Conservation (phyloP, 192 early-diverging fungal genomes). For the Umbelopsis ramanniana region DNA sequence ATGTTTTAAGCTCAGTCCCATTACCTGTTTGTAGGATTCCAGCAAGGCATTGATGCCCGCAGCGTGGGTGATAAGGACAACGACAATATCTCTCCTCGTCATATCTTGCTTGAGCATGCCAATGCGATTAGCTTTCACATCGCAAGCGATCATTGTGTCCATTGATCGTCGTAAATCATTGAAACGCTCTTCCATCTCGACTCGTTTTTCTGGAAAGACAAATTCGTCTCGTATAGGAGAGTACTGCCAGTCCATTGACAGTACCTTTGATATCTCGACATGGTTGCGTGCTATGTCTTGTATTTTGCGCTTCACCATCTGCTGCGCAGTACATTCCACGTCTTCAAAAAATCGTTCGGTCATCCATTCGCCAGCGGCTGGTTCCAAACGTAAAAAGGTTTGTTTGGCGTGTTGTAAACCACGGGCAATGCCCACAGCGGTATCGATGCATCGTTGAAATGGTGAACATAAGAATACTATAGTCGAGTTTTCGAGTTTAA, state of each 20-base stretch:
- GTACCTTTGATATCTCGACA: slow-evolving; percentile 5
- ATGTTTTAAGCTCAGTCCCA: not conserved
- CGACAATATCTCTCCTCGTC: slow-evolving; percentile 17
- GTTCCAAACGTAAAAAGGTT: slow-evolving; percentile 33
- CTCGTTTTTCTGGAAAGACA: slow-evolving; percentile 36
- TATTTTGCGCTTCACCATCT: slow-evolving; percentile 30
- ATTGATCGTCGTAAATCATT: slow-evolving; percentile 16
- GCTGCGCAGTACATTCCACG: slow-evolving; percentile 29
- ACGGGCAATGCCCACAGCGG: slow-evolving; percentile 32
- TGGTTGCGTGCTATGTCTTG: slow-evolving; percentile 34
- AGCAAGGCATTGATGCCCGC: slow-evolving; percentile 42
- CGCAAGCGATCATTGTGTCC: not conserved
- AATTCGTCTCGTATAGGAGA: slow-evolving; percentile 24
- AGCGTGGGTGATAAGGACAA: slow-evolving; percentile 38
- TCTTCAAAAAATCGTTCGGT: slow-evolving; percentile 40
- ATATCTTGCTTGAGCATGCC: slow-evolving; percentile 19
- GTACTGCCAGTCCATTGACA: slow-evolving; percentile 27
- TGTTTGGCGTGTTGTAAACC: slow-evolving; percentile 28
- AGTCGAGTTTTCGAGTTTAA: slow-evolving; percentile 24
- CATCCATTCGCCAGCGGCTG: slow-evolving; percentile 46
- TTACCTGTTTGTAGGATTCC: slow-evolving; percentile 26
- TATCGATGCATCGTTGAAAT: slow-evolving; percentile 47
- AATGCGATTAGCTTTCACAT: slow-evolving; percentile 15
- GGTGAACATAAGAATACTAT: slow-evolving; percentile 40
- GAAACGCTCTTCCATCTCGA: slow-evolving; percentile 38